Conservation (phyloP, 2,329 filamentous ascomycete species). For the Microcyclosporella mali region DNA sequence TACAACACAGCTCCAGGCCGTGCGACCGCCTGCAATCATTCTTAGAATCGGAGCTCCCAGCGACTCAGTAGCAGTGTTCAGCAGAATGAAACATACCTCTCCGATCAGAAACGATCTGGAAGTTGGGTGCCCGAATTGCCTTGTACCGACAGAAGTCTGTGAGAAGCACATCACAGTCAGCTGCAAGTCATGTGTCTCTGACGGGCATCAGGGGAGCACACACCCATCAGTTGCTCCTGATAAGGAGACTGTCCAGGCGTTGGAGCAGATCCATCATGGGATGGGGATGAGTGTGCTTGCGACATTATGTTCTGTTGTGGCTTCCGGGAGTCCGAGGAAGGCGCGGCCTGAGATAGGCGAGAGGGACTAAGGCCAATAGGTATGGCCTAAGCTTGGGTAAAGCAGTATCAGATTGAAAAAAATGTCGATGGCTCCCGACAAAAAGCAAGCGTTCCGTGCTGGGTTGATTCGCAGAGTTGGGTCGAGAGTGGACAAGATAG, state of each 20-base stretch:
- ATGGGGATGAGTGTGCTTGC: conserved; percentile 16
- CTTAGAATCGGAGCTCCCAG: conserved; percentile 5
- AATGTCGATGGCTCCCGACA: not conserved
- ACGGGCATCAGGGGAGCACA: conserved; percentile 6
- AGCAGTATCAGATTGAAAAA: not conserved
- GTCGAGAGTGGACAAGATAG: conserved; percentile 17
- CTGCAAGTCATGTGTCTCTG: not conserved
- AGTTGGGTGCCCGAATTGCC: conserved; percentile 34
- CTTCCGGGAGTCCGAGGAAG: not conserved
- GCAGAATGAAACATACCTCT: conserved; percentile 50
- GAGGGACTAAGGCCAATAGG: conserved; percentile 13
- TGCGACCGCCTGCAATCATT: conserved; percentile 65
- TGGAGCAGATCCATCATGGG: conserved; percentile 4
- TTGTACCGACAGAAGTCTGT: conserved; percentile 26
- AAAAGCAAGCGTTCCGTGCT: conserved; percentile 16
- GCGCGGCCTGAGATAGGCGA: conserved; percentile 10
- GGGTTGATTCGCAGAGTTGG: conserved; percentile 16
- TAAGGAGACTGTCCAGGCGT: conserved; percentile 19
- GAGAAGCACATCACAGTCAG: conserved; percentile 2
- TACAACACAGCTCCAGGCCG: conserved; percentile 81
- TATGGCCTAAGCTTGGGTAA: conserved; percentile 7
- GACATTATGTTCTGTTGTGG: conserved; percentile 13
- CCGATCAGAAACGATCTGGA: conserved; percentile 67
- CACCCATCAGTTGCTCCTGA: conserved; percentile 32
- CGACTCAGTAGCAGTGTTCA: not conserved